Percentiles rank a stretch among this genome's conserved stretches.
These are phyloP conservation scores for Hemisphaericaspora xylanilytica DNA, from an alignment of 1,139 yeast species.

Conservation along the genomic window DNA sequence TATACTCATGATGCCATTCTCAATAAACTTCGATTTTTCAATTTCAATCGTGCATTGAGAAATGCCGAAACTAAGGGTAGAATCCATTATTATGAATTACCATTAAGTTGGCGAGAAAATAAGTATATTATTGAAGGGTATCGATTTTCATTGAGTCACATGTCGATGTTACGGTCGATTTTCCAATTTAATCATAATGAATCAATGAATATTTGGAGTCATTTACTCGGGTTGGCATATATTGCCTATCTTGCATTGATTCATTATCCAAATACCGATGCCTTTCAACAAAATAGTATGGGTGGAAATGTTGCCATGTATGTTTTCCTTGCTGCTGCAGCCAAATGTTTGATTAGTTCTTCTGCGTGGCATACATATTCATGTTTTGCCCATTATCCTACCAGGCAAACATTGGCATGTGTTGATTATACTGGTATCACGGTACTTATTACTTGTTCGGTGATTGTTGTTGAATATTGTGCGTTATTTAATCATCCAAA, in stretches of 20 bases:
- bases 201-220: slow-evolving; percentile 93
- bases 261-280: slow-evolving; percentile 60
- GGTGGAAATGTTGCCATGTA: slow-evolving; percentile 57
- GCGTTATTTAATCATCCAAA: slow-evolving; percentile 64
- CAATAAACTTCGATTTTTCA: slow-evolving; percentile 49
- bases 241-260: slow-evolving; percentile 55
- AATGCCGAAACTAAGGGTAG: slow-evolving; percentile 49
- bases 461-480: slow-evolving; percentile 80
- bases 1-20: slow-evolving; percentile 29
- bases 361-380: slow-evolving; percentile 91
- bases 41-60: slow-evolving; percentile 58
- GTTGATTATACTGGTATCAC: slow-evolving; percentile 96
- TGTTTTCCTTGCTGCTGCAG: slow-evolving; percentile 66
- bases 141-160: slow-evolving; percentile 70
- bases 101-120: slow-evolving; percentile 92
- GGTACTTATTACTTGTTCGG: slow-evolving; percentile 83
- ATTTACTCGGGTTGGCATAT: slow-evolving; percentile 63
- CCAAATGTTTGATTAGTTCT: slow-evolving; percentile 75
- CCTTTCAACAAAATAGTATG: slow-evolving; percentile 36
- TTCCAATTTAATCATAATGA: slow-evolving; percentile 74
- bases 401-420: slow-evolving; percentile 81
- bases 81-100: slow-evolving; percentile 82
- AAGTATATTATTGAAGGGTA: slow-evolving; percentile 82
- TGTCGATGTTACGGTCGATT: slow-evolving; percentile 55
- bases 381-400: slow-evolving; percentile 63